Evolutionary conservation across 768 basidiomycete genomes (phyloP).

Genomic region (Mycena capillaripes): DNA sequence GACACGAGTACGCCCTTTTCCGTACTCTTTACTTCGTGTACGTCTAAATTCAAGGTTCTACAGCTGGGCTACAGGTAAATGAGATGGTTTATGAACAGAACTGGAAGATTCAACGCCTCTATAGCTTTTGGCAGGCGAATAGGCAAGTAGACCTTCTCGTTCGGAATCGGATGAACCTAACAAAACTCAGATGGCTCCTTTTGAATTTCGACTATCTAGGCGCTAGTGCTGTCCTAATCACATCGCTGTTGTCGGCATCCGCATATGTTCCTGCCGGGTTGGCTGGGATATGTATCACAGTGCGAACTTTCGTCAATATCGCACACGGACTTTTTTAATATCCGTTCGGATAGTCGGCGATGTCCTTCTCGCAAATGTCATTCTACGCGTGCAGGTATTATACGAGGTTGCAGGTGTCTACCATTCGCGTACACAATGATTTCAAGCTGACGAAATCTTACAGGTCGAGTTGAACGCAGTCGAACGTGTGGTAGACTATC

Average conservation of each 20-base stretch:
- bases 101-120: not conserved
- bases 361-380: constrained; percentile 50
- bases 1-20: not conserved
- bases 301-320: not conserved
- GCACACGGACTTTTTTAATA: not conserved
- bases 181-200: constrained; percentile 83
- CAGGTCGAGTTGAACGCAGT: constrained; percentile 57
- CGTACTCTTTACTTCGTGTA: not conserved
- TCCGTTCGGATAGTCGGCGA: constrained; percentile 49
- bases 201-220: constrained; percentile 82
- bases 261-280: not conserved
- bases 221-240: not conserved
- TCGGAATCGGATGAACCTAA: constrained; percentile 41
- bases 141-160: not conserved
- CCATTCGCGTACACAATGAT: not conserved
- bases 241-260: not conserved
- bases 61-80: not conserved
- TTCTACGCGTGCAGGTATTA: not conserved
- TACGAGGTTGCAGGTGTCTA: not conserved
- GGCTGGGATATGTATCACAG: not conserved
- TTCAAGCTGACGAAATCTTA: not conserved
- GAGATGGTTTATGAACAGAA: not conserved
- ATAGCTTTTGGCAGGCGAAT: constrained; percentile 63
- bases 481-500: constrained; percentile 89
- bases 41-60: not conserved